Base-by-base conservation (phyloP, 2,329 filamentous ascomycete genomes). In the Exophiala viscosa region DNA sequence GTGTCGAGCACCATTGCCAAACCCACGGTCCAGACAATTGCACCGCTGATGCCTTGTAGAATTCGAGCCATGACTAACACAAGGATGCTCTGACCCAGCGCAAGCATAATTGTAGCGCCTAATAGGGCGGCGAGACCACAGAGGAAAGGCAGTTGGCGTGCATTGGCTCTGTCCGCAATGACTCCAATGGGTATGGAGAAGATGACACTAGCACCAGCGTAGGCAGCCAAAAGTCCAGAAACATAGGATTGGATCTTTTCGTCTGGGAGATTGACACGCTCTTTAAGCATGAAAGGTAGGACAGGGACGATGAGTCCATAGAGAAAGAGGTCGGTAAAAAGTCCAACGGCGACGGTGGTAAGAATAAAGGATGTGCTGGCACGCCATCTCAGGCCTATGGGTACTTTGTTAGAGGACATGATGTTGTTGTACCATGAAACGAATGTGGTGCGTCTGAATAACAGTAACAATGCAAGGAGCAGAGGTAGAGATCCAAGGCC, bases 241-340 rank as follows among this genome's bases (percentile, higher is more conserved):
- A 78, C 76, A 47, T 76, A 71, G 14, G 69, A 71, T 62, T 84
- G 81, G 14, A 82, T 68, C 44, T 78, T 66, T 5, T 71, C 61
- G 5, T 74, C 63, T 0, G 78, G 76, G 6, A 81, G 56, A 1
- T 70, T 61, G 15, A 83, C 66, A 4, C 79, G 73, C 48, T 79
- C 73, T 42, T 72, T 64, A 1, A 84, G 74, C 68, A 84, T 74
- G 57, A 79, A 84, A 0, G 81, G 81, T 1, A 83, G 66, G 7
- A 83, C 75, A 0, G 81, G 81, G 0, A 83, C 79, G 13, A 84
- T 71, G 2, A 84, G 69, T 1, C 77, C 78, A 62, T 83, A 84
- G 1, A 84, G 71, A 63, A 83, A 83, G 10, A 83, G 67, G 61
- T 83, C 80, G 46, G 53, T 60, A 48, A 62, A 59, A 17, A 60